These are phyloP conservation scores for Botrytis fragariae DNA, from an alignment of 2,329 filamentous ascomycete species.

Conservation along the genomic window DNA sequence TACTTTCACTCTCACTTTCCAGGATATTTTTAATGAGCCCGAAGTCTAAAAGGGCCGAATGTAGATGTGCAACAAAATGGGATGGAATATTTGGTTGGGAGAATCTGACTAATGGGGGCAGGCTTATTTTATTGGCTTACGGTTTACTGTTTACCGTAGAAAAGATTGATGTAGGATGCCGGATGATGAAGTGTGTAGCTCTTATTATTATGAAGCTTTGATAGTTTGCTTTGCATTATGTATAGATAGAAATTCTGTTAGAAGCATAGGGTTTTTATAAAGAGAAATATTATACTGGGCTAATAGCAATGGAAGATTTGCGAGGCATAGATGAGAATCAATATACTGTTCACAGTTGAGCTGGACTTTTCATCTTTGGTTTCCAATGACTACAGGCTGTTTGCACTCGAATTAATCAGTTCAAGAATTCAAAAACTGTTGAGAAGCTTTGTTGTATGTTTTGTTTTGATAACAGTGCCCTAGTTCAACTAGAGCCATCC, in stretches of 20 bases:
- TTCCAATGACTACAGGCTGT: no score
- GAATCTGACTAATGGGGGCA: neutral
- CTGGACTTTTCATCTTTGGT: no score
- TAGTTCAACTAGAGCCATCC: neutral
- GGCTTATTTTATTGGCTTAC: neutral
- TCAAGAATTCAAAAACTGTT: no score
- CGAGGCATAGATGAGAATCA: no score
- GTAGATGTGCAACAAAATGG: neutral
- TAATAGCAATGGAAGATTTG: no score
- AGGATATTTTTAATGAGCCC: neutral
- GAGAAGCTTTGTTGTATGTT: neutral
- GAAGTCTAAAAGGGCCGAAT: neutral
- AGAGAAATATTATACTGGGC: no score
- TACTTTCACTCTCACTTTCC: neutral
- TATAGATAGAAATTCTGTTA: no score
- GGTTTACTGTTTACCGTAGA: neutral
- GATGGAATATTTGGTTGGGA: neutral
- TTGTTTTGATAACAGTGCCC: neutral
- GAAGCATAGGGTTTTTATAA: accelerated
- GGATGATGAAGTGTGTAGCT: neutral
- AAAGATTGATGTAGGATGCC: neutral
- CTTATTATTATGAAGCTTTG: neutral
- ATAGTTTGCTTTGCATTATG: neutral
- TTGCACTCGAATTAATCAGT: no score
- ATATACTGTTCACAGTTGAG: no score